Base-by-base conservation (phyloP, 345 rosid genomes). In the Nasturtium officinale region DNA sequence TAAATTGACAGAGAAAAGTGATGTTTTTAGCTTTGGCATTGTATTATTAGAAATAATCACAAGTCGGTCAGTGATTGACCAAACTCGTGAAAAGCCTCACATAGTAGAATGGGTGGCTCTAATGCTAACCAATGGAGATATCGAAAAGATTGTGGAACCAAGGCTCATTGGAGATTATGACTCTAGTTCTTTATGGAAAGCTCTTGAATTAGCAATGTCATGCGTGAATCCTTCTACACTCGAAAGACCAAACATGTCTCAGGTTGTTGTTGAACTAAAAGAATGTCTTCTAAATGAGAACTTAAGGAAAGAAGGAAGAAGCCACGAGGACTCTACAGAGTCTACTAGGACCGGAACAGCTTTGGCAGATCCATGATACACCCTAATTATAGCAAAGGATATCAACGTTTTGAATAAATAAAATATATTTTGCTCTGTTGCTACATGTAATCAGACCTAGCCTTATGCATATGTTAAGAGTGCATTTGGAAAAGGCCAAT, bases 1-100 rank as follows among this genome's bases (percentile, higher is more conserved):
- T 45, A 52, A 60, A 71, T 16, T 80, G 7, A 80, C 32, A 0
- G 77, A 73, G 40, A 80, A 85, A 23, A 85, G 84, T 35, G 84
- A 85, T 33, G 82, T 80, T 0, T 78, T 73, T 40, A 82, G 85
- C 15, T 82, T 80, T 1, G 86, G 84, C 1, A 66, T 82, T 2
- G 65, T 79, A 5, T 73, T 85, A 1, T 10, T 85, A 17, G 79
- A 77, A 62, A 47, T 79, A 2, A 77, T 85, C 35, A 80, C 84
- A 28, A 62, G 62, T 18, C 71, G 12, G 5, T 43, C 73, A 0
- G 81, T 53, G 32, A 60, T 78, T 15, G 26, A 66, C 0, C 45
- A 30, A 25, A 37, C 46, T n/a, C 37, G 73, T 37, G 55, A n/a
- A 16, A 20, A 72, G 10, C 15, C 50, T 30, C 71, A 59, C 28